Evolutionary conservation across 1,284 basidiomycete genomes (phyloP).

Genomic region (Trametes hirsuta): DNA sequence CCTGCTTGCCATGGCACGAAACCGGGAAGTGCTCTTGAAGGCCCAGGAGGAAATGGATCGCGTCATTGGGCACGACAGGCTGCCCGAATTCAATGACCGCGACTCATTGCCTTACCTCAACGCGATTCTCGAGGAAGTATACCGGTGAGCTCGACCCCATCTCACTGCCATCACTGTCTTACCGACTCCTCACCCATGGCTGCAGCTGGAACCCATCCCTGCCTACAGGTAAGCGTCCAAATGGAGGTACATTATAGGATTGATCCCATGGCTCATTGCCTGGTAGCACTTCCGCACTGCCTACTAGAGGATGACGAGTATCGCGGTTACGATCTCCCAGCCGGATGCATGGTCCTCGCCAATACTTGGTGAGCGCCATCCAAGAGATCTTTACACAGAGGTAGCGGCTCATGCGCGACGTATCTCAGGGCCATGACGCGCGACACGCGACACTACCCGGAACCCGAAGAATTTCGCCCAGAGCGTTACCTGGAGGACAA

Average conservation of each 20-base stretch:
- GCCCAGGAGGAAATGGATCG: conserved; percentile 24
- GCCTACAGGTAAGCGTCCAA: background rate
- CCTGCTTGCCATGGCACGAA: conserved; percentile 22
- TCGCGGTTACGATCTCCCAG: conserved; percentile 46
- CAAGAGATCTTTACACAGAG: background rate
- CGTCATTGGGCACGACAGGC: conserved; percentile 17
- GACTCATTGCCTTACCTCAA: conserved; percentile 40
- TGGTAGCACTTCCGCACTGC: conserved; percentile 12
- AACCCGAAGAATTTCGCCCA: conserved; percentile 32
- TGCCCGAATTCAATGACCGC: conserved; percentile 25
- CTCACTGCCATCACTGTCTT: background rate
- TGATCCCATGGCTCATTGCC: conserved; percentile 1
- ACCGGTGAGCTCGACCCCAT: conserved; percentile 37
- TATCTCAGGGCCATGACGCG: conserved; percentile 33
- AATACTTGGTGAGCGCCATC: conserved; percentile 46
- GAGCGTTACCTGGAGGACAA: conserved; percentile 28
- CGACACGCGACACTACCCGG: conserved; percentile 25
- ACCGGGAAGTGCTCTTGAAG: conserved; percentile 16
- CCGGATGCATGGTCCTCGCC: conserved; percentile 48
- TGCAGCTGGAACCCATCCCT: conserved; percentile 16
- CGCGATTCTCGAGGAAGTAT: conserved; percentile 49
- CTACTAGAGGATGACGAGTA: conserved; percentile 51
- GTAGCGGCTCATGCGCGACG: no score
- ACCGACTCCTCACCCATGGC: background rate
- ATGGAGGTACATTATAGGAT: no score